Base-by-base conservation (phyloP, 495 filamentous ascomycete species). In the Podospora appendiculata region DNA sequence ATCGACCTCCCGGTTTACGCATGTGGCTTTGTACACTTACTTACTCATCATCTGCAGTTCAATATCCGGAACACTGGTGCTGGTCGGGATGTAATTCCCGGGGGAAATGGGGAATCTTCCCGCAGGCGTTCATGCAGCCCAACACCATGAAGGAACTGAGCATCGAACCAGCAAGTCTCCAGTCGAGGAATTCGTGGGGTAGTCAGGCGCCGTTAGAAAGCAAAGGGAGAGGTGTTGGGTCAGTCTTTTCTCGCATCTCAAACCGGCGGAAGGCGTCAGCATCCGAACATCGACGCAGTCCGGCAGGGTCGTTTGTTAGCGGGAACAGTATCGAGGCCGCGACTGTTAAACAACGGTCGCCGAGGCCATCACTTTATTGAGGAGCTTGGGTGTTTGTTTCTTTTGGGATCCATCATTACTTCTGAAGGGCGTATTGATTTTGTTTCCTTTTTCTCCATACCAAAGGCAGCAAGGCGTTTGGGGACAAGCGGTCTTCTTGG, bases 51-150 rank as follows among this genome's bases (percentile, higher is more conserved):
- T 40, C 9, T 13, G 14, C 41, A 73, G 70, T 61, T 56, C 54
- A 56, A 1, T 61, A 67, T 38, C 48, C 47, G 8, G 68, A 76
- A 35, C 70, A 75, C 39, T 79, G 75, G 75, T 77, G 74, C 57
- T 77, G 73, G 73, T 68, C 71, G 0, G 75, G 75, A 18, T 64
- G 62, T 6, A 75, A 68, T 14, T 47, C 58, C 9, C 75, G 71
- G 55, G 70, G 70, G 19, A 63, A 65, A 58, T 73, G 61, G 65
- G 75, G 75, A 4, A 44, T 76, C 12, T 77, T 77, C 57, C 76
- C 73, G n/a, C 53, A 66, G 47, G 65, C 63, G 16, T 66, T 66
- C 45, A 57, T 73, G n/a, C 69, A 70, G 35, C 61, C 67, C 2
- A 56, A 52, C 44, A 62, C 67, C 43, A 54, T 70, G 32, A 54